A percentile compares a stretch with the other conserved stretches of the same genome.
phyloP scores from a whole-genome alignment of 306 rosid species.

The Quercus alba region DNA sequence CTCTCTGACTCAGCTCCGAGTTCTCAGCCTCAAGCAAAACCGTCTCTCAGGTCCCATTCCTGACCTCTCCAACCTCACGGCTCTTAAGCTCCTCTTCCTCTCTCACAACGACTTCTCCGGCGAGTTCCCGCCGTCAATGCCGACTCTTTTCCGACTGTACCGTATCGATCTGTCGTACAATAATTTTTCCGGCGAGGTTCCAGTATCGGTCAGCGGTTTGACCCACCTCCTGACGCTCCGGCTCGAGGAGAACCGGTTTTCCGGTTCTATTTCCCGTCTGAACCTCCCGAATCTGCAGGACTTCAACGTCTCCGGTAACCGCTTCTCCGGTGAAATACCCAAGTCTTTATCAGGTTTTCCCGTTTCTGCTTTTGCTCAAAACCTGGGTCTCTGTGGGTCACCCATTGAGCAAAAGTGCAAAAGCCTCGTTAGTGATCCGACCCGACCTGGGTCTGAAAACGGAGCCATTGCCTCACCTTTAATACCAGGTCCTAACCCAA shows the following conservation, averaged over 20 bases:
- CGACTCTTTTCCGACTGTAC: constrained; percentile 56
- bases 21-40: constrained; percentile 75
- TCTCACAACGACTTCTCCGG: constrained; percentile 68
- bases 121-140: constrained; percentile 35
- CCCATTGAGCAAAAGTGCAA: constrained; percentile 50
- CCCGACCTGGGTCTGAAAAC: constrained; percentile 54
- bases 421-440: constrained; percentile 35
- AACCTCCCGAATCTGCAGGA: constrained; percentile 51
- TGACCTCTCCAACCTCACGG: constrained; percentile 52
- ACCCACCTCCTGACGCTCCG: constrained; percentile 69
- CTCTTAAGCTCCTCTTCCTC: constrained; percentile 62
- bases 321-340: constrained; percentile 60
- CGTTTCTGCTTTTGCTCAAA: constrained; percentile 43
- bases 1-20: constrained; percentile 56
- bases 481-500: constrained; percentile 28
- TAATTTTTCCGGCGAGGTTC: constrained; percentile 58
- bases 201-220: constrained; percentile 42
- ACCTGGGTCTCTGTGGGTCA: constrained; percentile 59
- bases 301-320: constrained; percentile 62
- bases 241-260: constrained; percentile 45
- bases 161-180: constrained; percentile 84
- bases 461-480: constrained; percentile 75
- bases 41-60: constrained; percentile 62
- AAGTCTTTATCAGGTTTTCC: constrained; percentile 52
- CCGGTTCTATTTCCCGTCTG: constrained; percentile 48